Evolutionary conservation across 768 basidiomycete genomes (phyloP).

Genomic region (Strobilomyces echinocephalus): DNA sequence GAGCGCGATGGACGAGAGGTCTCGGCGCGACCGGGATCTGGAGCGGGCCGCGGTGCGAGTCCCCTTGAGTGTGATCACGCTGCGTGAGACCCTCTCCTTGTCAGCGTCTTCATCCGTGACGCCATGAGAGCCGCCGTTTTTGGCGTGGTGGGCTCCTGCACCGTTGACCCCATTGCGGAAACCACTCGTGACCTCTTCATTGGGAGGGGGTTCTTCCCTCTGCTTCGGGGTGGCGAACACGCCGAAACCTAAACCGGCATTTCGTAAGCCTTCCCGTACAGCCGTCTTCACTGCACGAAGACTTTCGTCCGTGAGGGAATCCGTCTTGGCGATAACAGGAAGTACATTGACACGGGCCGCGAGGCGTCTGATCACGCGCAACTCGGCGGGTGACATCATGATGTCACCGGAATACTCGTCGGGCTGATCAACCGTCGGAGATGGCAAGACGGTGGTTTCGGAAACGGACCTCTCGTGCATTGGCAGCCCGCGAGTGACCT

Average conservation of each 20-base stretch:
- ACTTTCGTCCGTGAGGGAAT: constrained; percentile 79
- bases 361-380: constrained; percentile 74
- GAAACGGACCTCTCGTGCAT: constrained; percentile 55
- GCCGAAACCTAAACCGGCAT: constrained; percentile 70
- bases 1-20: constrained; percentile 54
- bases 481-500: constrained; percentile 46
- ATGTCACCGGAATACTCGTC: constrained; percentile 46
- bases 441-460: constrained; percentile 54
- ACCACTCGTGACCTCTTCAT: constrained; percentile 13
- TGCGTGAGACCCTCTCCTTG: constrained; percentile 57
- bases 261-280: constrained; percentile 60
- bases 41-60: constrained; percentile 50
- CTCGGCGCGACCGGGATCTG: constrained; percentile 70
- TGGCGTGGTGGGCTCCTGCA: constrained; percentile 25
- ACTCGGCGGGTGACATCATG: constrained; percentile 72
- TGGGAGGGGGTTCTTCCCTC: constrained; percentile 10
- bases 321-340: constrained; percentile 74
- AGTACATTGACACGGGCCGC: constrained; percentile 73
- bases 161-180: constrained; percentile 28
- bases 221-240: constrained; percentile 55
- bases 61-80: constrained; percentile 63
- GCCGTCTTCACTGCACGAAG: constrained; percentile 66
- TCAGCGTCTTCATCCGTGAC: constrained; percentile 41
- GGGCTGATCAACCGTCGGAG: constrained; percentile 46
- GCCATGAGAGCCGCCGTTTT: constrained; percentile 19